Base-by-base conservation (phyloP, 805 yeast genomes). In the Huiozyma sinensis region DNA sequence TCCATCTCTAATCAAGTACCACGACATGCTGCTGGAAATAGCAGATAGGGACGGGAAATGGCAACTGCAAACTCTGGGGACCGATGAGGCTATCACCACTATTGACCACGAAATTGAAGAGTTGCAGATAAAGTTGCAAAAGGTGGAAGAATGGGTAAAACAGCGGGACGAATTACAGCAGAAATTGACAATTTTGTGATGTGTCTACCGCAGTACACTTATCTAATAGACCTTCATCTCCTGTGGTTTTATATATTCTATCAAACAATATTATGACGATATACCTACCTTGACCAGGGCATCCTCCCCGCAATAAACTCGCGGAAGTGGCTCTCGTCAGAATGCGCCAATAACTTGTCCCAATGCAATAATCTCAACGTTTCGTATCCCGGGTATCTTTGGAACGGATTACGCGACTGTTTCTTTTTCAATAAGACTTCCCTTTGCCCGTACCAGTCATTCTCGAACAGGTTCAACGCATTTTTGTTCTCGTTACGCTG, bases 1-100 rank as follows among this genome's bases (percentile, higher is more conserved):
- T 40, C 90, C 94, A 30, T 71, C 85, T 37, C 69, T 88, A 58
- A 76, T 85, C 65, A 85, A 85, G 62, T 88, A 87, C 60, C 97
- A 88, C 61, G 88, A 82, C 51, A 76, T 74, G 51, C 68, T 85
- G 28, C 66, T 89, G 44, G 85, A 83, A 51, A 73, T 89, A 36
- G 74, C 81, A 29, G 75, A 74, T 33, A 71, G 72, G 38, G 72
- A 73, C 37, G 74, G 76, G 7, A 63, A 67, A 10, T 81, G 83
- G 80, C 69, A 69, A 46, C 65, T 81, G 62, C 83, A 81, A 52
- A 77, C 79, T 47, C 68, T 79, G 50, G 80, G 84, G 7, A 72
- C 81, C 9, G 80, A 74, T 46, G 79, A 79, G 53, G 82, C 82
- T 37, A 72, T 81, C 49, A 71, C 76, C 40, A 72, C 82, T 11